phyloP scores from a whole-genome alignment of 768 basidiomycete genomes.

The Cystobasidiopsis lactophilus region DNA sequence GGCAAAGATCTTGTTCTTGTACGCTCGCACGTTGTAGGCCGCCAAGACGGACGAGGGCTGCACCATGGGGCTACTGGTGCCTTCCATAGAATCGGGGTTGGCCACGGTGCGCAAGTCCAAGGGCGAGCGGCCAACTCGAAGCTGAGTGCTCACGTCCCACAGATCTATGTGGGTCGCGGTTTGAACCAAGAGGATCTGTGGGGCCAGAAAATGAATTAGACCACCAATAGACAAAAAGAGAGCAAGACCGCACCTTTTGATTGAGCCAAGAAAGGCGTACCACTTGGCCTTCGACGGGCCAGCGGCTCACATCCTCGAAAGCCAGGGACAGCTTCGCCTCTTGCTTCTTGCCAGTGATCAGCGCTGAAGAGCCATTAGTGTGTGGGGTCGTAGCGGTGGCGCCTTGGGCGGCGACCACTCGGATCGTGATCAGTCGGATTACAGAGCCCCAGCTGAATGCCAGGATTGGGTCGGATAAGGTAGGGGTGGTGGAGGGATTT shows the following conservation, averaged over 20 bases:
- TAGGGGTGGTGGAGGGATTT: too few species aligned
- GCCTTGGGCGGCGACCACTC: constrained; percentile 25
- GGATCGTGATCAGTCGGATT: constrained; percentile 43
- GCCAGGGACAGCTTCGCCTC: constrained; percentile 28
- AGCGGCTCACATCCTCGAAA: constrained; percentile 25
- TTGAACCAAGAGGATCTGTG: constrained; percentile 18
- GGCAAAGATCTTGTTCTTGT: constrained; percentile 77
- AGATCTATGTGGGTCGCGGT: constrained; percentile 41
- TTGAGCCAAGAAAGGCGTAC: constrained; percentile 75
- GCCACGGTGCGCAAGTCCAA: constrained; percentile 33
- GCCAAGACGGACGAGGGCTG: not conserved
- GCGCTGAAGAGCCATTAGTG: too few species aligned
- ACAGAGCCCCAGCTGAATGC: constrained; percentile 65
- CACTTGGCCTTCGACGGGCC: constrained; percentile 33
- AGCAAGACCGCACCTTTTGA: constrained; percentile 49
- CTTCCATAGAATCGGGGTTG: constrained; percentile 10
- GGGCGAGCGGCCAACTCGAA: not conserved
- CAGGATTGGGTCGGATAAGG: constrained; percentile 35
- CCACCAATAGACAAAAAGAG: not conserved
- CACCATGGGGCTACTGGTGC: not conserved
- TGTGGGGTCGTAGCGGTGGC: too few species aligned
- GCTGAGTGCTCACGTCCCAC: constrained; percentile 39
- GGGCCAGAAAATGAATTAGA: constrained; percentile 45
- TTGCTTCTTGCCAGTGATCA: constrained; percentile 24
- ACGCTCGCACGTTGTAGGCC: constrained; percentile 47